Evolutionary conservation across 441 rosid species (phyloP), one percentile per base, ranked within the genome.

Genomic region (Pelargonium fulgidum): DNA sequence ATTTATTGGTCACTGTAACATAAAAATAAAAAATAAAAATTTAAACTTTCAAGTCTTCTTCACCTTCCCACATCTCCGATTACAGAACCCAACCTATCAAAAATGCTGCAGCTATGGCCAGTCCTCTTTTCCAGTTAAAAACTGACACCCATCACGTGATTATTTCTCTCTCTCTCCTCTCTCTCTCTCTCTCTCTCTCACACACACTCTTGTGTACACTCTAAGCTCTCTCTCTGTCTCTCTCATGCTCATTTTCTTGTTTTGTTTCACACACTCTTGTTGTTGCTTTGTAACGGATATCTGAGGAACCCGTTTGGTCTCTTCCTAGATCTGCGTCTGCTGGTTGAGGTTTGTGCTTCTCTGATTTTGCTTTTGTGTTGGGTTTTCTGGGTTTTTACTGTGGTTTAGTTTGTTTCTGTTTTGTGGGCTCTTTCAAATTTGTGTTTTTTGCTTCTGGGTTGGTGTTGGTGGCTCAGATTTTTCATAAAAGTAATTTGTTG

Each of bases 141-240:
- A 58, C 86, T 81, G 87, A 82, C 90, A 83, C 77, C 56, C 67
- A 78, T 85, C 97, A 87, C 95, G 90, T 89, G 93, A 68, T 63
- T 73, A 67, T 70, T 65, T 68, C 67, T 65, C 71, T 70, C 74
- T 68, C 69, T 17, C 24, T 50, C 65, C 20, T 41, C 5, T 8
- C 41, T 47, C 22, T 13, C 33, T 66, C 65, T 64, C 56, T 54
- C 62, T 61, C 68, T 64, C 68, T 61, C 75, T 45, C 63, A 33
- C n/a, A n/a, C n/a, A n/a, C n/a, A n/a, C n/a, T n/a, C n/a, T n/a
- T n/a, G n/a, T 48, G 70, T 74, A 61, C 74, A 78, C 64, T 70
- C 78, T 84, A 82, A 83, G 85, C 82, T 85, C 85, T 82, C 41
- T 73, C 70, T 73, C 67, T 66, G 72, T 68, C 72, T 75, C 75